Evolutionary conservation across 2,329 filamentous ascomycete genomes (phyloP).

Genomic region (Endothia cerciana): DNA sequence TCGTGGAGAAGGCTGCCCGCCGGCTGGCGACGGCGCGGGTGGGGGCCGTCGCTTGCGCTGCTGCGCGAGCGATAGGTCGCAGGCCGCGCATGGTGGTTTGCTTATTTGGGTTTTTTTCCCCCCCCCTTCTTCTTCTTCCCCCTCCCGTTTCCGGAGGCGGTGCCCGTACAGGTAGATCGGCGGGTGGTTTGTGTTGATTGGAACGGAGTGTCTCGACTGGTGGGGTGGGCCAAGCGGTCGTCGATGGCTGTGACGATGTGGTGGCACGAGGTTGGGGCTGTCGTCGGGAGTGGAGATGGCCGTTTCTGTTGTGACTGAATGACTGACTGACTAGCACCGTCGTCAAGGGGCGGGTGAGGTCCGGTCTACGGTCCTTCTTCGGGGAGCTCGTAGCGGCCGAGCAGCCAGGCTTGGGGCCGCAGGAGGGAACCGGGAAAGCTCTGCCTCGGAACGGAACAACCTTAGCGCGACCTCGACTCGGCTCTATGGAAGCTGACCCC

Average conservation of each 20-base stretch:
- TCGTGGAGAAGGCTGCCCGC: conserved; percentile 32
- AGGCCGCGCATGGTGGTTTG: conserved; percentile 22
- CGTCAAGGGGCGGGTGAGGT: conserved; percentile 23
- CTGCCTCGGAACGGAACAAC: conserved; percentile 25
- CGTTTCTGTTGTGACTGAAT: conserved; percentile 11
- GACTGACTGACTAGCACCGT: conserved; percentile 14
- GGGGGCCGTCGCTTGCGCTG: conserved; percentile 19
- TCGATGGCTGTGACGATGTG: conserved; percentile 11
- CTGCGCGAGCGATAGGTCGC: conserved; percentile 21
- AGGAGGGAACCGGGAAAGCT: conserved; percentile 9
- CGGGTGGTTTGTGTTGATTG: not conserved
- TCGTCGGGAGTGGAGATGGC: conserved; percentile 28
- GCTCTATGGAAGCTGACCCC: not conserved
- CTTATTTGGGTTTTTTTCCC: not conserved
- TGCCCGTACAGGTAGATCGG: not conserved
- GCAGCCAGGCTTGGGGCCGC: not conserved
- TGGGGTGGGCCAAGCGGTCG: conserved; percentile 1
- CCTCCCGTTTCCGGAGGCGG: not conserved
- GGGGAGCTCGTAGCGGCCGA: conserved; percentile 11
- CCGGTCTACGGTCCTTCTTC: conserved; percentile 23
- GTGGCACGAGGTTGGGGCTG: conserved; percentile 10
- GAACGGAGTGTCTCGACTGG: not conserved
- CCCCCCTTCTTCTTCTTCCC: not conserved
- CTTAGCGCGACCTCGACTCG: conserved; percentile 7
- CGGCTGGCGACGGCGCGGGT: conserved; percentile 6